phyloP scores from a whole-genome alignment of 305 asterid species.

The Fraxinus ornus region DNA sequence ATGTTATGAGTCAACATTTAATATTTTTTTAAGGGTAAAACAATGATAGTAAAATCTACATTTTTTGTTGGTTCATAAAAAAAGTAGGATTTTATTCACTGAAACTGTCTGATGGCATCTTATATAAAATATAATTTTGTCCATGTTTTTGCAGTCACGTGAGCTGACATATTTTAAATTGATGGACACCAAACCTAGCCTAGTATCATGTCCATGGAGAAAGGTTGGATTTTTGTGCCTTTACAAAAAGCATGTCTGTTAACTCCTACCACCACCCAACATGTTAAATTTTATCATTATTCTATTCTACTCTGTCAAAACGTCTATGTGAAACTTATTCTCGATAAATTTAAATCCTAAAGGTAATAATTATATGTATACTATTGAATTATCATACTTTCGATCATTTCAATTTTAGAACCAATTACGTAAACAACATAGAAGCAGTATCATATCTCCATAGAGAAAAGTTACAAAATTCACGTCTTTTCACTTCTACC shows the following conservation, averaged over 20 bases:
- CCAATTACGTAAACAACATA: not conserved
- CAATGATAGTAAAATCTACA: not conserved
- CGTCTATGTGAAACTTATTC: not conserved
- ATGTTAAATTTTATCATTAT: slow-evolving; percentile 24
- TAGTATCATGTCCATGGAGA: slow-evolving; percentile 14
- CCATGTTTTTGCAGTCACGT: slow-evolving; percentile 19
- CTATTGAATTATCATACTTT: not conserved
- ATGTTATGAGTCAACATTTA: not conserved
- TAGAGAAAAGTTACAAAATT: slow-evolving; percentile 29
- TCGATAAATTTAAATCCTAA: no score
- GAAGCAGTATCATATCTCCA: slow-evolving; percentile 2
- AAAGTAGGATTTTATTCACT: slow-evolving; percentile 22
- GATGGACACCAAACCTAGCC: not conserved
- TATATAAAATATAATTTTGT: slow-evolving; percentile 3
- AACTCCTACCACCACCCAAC: slow-evolving; percentile 23
- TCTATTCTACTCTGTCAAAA: not conserved
- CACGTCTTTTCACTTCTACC: slow-evolving; percentile 15
- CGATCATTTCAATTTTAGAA: not conserved
- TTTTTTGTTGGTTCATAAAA: slow-evolving; percentile 3
- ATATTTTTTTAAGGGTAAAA: not conserved
- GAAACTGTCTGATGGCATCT: slow-evolving; percentile 5
- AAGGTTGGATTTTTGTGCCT: slow-evolving; percentile 22
- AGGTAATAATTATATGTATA: not conserved
- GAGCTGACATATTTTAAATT: slow-evolving; percentile 22
- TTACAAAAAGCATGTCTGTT: slow-evolving; percentile 33